Evolutionary conservation across 495 filamentous ascomycete species (phyloP).

Genomic region (Lentithecium fluviatile): DNA sequence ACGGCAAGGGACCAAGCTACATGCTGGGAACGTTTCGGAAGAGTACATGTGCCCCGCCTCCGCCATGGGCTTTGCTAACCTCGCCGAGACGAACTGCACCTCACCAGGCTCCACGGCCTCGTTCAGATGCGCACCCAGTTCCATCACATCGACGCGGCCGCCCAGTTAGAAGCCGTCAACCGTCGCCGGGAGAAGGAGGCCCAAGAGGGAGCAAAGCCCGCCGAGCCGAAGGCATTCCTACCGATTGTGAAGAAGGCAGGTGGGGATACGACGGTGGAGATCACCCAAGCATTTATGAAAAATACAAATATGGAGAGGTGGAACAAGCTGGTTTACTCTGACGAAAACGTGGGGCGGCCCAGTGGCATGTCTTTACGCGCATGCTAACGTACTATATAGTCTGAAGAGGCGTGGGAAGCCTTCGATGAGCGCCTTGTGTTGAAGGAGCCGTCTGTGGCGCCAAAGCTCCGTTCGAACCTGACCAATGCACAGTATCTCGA

Average conservation of each 20-base stretch:
- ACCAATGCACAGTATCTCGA: slow-evolving; percentile 62
- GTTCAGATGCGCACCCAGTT: slow-evolving; percentile 74
- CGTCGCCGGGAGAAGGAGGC: slow-evolving; percentile 45
- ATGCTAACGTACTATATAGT: slow-evolving; percentile 44
- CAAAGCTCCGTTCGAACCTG: slow-evolving; percentile 55
- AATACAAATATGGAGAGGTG: slow-evolving; percentile 54
- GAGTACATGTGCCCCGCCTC: slow-evolving; percentile 46
- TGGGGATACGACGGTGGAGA: slow-evolving; percentile 44
- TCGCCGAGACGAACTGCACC: slow-evolving; percentile 59
- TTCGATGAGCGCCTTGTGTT: slow-evolving; percentile 63
- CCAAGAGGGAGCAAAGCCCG: slow-evolving; percentile 45
- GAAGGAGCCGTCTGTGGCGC: slow-evolving; percentile 49
- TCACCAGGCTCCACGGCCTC: slow-evolving; percentile 66
- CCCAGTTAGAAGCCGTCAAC: slow-evolving; percentile 48
- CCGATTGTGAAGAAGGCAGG: slow-evolving; percentile 67
- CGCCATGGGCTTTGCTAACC: slow-evolving; percentile 19
- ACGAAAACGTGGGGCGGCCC: slow-evolving; percentile 58
- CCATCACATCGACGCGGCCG: slow-evolving; percentile 69
- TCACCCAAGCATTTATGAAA: slow-evolving; percentile 15
- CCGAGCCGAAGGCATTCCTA: slow-evolving; percentile 55
- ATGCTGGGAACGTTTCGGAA: slow-evolving; percentile 69
- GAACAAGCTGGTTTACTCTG: slow-evolving; percentile 62
- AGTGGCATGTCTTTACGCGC: background rate
- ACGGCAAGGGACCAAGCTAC: slow-evolving; percentile 62
- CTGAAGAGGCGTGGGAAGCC: slow-evolving; percentile 59